These are phyloP conservation scores for Schwanniomyces pseudopolymorphus DNA, from an alignment of 805 yeast species.

Conservation along the genomic window DNA sequence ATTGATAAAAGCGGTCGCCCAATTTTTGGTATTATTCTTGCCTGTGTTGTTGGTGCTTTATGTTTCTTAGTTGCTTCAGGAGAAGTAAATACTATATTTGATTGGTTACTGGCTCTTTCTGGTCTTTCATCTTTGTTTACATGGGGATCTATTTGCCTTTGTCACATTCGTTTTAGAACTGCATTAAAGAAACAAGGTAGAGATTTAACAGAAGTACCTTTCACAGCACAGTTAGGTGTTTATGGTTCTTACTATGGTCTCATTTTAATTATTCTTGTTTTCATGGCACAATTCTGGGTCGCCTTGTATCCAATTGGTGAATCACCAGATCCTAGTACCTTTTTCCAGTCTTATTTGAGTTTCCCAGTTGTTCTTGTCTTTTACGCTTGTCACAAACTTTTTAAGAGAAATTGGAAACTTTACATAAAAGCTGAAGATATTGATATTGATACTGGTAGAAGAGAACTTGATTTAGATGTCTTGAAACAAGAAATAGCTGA, in stretches of 20 bases:
- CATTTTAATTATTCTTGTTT: conserved; percentile 46
- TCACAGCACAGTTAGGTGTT: conserved; percentile 37
- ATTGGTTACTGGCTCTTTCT: conserved; percentile 41
- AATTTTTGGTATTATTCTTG: conserved; percentile 32
- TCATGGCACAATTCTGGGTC: conserved; percentile 60
- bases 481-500: conserved; percentile 44
- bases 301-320: conserved; percentile 50
- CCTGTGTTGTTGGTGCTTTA: conserved; percentile 42
- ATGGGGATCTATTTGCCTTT: conserved; percentile 39
- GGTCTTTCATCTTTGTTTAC: conserved; percentile 42
- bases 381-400: conserved; percentile 41
- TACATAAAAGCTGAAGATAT: conserved; percentile 33
- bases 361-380: conserved; percentile 29
- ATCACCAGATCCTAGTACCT: conserved; percentile 22
- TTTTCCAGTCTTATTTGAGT: conserved; percentile 40
- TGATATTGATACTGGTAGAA: conserved; percentile 46
- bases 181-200: conserved; percentile 37
- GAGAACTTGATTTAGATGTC: conserved; percentile 33
- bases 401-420: conserved; percentile 24
- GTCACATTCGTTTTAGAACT: conserved; percentile 41
- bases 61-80: conserved; percentile 57
- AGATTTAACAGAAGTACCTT: conserved; percentile 32
- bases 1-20: conserved; percentile 44
- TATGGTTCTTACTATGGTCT: conserved; percentile 53
- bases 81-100: conserved; percentile 32